Evolutionary conservation across 73 alveolate genomes (phyloP).

Genomic region (Paramecium biaurelia): DNA sequence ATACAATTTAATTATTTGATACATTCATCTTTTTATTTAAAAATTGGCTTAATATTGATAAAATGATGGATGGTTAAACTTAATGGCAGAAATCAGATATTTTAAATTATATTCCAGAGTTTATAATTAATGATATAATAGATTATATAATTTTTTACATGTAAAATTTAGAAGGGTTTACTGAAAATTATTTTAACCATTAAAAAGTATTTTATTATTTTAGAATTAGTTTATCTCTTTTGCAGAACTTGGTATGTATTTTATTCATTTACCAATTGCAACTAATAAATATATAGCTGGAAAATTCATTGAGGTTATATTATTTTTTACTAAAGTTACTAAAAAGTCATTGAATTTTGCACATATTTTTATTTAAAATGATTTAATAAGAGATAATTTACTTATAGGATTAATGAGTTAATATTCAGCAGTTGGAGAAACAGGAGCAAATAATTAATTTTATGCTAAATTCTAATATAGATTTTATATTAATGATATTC

Average conservation of each 20-base stretch:
- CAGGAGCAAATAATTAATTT: slow-evolving; percentile 14
- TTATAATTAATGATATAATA: neutral
- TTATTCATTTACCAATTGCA: neutral
- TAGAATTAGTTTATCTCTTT: neutral
- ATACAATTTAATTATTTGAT: slow-evolving; percentile 16
- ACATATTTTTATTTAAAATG: neutral
- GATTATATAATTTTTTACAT: neutral
- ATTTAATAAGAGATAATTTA: neutral
- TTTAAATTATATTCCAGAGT: slow-evolving; percentile 19
- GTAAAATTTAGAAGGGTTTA: neutral
- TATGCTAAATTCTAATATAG: slow-evolving; percentile 18
- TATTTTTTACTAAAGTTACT: neutral
- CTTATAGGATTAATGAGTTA: neutral
- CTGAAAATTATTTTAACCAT: neutral
- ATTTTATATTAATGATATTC: neutral
- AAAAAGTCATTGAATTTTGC: neutral
- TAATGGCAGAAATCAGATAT: neutral
- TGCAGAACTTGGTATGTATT: neutral
- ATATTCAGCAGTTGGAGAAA: slow-evolving; percentile 28
- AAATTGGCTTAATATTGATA: neutral
- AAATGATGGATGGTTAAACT: neutral
- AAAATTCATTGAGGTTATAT: neutral
- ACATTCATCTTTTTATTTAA: neutral
- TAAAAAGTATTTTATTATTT: neutral
- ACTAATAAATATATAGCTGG: slow-evolving; percentile 33